phyloP scores from a whole-genome alignment of 768 basidiomycete species.

The Galerina marginata region DNA sequence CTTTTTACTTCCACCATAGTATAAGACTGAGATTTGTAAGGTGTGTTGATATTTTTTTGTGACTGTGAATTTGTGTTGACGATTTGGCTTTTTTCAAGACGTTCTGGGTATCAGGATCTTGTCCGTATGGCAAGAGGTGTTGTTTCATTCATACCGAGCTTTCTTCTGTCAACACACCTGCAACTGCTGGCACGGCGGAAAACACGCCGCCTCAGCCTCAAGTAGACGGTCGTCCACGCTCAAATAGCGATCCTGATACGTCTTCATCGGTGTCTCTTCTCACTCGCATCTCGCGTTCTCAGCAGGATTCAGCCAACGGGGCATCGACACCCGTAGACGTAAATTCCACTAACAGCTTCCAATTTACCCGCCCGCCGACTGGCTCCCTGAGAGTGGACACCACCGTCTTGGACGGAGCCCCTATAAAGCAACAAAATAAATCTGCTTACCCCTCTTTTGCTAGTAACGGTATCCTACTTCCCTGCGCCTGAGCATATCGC shows the following conservation, averaged over 20 bases:
- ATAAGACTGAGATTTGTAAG: conserved; percentile 94
- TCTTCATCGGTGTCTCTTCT: conserved; percentile 72
- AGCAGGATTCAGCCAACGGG: conserved; percentile 56
- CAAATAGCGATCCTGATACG: conserved; percentile 84
- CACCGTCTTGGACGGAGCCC: conserved; percentile 59
- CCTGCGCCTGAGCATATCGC: conserved; percentile 61
- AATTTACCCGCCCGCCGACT: conserved; percentile 67
- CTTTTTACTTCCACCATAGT: conserved; percentile 47
- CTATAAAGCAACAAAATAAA: conserved; percentile 74
- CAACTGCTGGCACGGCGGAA: conserved; percentile 46
- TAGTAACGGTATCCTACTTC: conserved; percentile 62
- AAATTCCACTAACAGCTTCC: conserved; percentile 50
- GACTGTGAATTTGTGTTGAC: conserved; percentile 11
- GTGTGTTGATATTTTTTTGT: conserved; percentile 45
- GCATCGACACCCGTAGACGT: conserved; percentile 62
- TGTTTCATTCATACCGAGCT: conserved; percentile 94
- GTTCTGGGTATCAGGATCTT: conserved; percentile 93
- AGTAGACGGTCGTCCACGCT: conserved; percentile 64
- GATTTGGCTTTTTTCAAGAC: conserved; percentile 53
- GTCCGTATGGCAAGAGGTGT: conserved; percentile 90
- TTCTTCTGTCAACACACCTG: conserved; percentile 65
- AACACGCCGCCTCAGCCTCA: conserved; percentile 59
- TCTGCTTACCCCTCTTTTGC: conserved; percentile 80
- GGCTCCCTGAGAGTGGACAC: conserved; percentile 81
- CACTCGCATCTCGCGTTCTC: conserved; percentile 69